Evolutionary conservation across 164 flowering plant genomes (phyloP).

Genomic region (Tetrastigma voinierianum): DNA sequence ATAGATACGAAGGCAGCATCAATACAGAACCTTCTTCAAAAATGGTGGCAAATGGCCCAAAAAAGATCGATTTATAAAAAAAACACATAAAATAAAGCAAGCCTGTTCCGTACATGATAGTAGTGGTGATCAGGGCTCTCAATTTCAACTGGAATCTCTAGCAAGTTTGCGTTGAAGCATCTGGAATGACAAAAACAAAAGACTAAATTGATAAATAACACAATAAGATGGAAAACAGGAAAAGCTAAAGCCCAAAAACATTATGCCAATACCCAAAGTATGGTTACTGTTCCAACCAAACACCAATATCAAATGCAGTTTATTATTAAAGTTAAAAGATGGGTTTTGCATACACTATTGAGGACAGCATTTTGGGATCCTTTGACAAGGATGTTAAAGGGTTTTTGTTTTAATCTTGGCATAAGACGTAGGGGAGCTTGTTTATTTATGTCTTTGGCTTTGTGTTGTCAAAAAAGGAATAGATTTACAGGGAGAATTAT

Average conservation of each 20-base stretch:
- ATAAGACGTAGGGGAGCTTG: no score
- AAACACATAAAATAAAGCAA: not conserved
- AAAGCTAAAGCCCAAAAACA: no score
- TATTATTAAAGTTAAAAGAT: not conserved
- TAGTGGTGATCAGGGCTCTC: constrained; percentile 61
- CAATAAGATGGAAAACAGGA: no score
- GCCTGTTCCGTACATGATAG: constrained; percentile 42
- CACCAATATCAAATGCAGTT: no score
- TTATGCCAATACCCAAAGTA: no score
- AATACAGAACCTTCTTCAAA: not conserved
- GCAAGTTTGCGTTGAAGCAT: constrained; percentile 51
- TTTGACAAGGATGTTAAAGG: no score
- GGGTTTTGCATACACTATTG: not conserved
- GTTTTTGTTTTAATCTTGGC: no score
- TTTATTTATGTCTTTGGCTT: no score
- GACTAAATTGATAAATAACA: not conserved
- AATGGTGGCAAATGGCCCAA: not conserved
- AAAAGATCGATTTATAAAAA: not conserved
- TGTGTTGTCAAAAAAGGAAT: no score
- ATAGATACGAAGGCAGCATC: not conserved
- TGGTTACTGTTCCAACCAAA: no score
- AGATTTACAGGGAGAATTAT: no score
- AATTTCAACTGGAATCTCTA: constrained; percentile 58
- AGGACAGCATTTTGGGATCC: no score
- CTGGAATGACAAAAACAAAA: constrained; percentile 22